Base-by-base conservation (phyloP, 2,329 filamentous ascomycete species). In the Colletotrichum sp. region DNA sequence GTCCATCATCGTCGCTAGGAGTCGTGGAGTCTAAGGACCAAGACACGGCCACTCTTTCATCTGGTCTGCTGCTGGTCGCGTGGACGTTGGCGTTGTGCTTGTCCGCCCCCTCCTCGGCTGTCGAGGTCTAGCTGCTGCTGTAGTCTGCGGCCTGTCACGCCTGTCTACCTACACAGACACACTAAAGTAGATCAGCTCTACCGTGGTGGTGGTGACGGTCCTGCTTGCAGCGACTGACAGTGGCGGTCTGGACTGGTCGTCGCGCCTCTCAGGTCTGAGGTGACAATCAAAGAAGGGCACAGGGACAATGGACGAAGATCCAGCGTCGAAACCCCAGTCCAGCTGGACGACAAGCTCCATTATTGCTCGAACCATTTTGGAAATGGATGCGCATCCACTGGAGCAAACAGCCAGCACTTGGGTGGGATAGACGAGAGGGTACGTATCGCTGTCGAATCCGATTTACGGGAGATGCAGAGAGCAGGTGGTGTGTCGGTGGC, bases 171-270 rank as follows among this genome's bases (percentile, higher is more conserved):
- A 21, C 43, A 12, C 43, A 21, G 18, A 8, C 0, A 2, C 38
- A 52, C 43, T 52, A 52, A 21, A 4, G 43, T 52, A 52, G 43
- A 52, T 58, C 55, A 58, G 26, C 55, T 58, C 24, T 58, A 16
- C 24, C 10, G 55, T 30, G 26, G 55, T 58, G n/a, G 18, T 48
- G 43, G 43, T 52, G 43, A 52, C 18, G 43, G 43, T 36, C n/a
- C 71, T 72, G 71, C 32, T 68, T 63, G 52, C 71, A 61, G 64
- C 57, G 18, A 61, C 55, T 70, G 32, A 15, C 64, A 43, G 13
- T 48, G 21, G 38, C 15, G 61, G 69, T 70, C 57, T 71, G 63
- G 69, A 67, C 63, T 67, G 73, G 73, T 67, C 73, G 36, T 52
- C 26, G 67, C 60, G 72, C 72, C 67, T 48, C 72, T 48, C 32